Evolutionary conservation across 768 basidiomycete species (phyloP).

Genomic region (Leccinellum luteum): DNA sequence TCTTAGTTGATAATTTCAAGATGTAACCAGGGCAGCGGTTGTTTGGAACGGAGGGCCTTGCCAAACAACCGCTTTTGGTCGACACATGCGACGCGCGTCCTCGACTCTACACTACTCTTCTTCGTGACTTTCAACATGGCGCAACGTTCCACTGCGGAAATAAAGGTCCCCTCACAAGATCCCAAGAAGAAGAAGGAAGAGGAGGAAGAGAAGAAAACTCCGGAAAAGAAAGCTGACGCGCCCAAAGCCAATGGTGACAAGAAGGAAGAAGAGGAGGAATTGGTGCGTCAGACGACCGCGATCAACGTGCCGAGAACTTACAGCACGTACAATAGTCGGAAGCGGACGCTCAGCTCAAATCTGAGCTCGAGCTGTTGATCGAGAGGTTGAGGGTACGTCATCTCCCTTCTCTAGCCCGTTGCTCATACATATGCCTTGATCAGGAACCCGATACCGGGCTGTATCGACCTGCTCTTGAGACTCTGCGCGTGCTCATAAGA

Average conservation of each 20-base stretch:
- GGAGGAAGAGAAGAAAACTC: conserved; percentile 37
- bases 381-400: conserved; percentile 81
- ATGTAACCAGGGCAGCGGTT: conserved; percentile 12
- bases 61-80: conserved; percentile 31
- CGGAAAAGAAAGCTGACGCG: conserved; percentile 54
- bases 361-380: conserved; percentile 94
- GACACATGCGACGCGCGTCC: conserved; percentile 31
- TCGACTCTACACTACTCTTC: not conserved
- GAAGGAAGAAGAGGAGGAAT: conserved; percentile 61
- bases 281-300: conserved; percentile 53
- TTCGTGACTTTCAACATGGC: conserved; percentile 44
- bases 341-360: conserved; percentile 90
- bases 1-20: not conserved
- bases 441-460: conserved; percentile 87
- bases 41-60: conserved; percentile 32
- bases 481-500: conserved; percentile 87
- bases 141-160: conserved; percentile 54
- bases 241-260: conserved; percentile 56
- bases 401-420: not conserved
- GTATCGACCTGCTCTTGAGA: conserved; percentile 89
- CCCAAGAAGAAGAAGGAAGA: conserved; percentile 64
- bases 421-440: conserved; percentile 17
- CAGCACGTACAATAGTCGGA: conserved; percentile 60
- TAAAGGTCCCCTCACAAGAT: conserved; percentile 69
- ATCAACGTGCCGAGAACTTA: conserved; percentile 12